Evolutionary conservation across 2,329 filamentous ascomycete genomes (phyloP).

Genomic region (Clonostachys byssicola): DNA sequence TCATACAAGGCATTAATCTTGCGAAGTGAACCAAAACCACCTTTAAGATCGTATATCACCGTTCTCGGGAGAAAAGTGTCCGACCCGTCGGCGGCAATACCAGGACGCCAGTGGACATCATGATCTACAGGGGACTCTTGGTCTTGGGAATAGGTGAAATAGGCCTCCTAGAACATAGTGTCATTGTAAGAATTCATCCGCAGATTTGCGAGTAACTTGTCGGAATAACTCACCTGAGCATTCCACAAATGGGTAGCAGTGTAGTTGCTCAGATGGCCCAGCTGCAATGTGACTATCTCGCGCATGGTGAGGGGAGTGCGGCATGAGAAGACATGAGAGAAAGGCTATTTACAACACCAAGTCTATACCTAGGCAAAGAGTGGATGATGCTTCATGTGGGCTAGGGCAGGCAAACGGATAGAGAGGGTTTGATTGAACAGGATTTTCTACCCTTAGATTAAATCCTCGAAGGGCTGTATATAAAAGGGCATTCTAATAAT

Average conservation of each 20-base stretch:
- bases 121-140: conserved; percentile 31
- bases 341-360: no score
- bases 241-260: conserved; percentile 98
- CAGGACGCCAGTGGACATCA: conserved; percentile 80
- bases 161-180: conserved; percentile 68
- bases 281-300: conserved; percentile 90
- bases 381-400: no score
- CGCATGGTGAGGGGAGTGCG: conserved; percentile 57
- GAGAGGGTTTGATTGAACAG: no score
- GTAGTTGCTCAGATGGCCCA: conserved; percentile 91
- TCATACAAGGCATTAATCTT: conserved; percentile 90
- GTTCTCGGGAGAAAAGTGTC: conserved; percentile 93
- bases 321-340: no score
- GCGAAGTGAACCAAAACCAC: conserved; percentile 82
- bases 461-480: no score
- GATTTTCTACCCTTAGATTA: no score
- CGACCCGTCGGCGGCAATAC: conserved; percentile 74
- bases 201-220: not conserved
- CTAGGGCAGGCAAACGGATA: no score
- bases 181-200: not conserved
- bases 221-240: conserved; percentile 56
- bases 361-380: no score
- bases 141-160: conserved; percentile 79
- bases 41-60: conserved; percentile 92
- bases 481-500: no score